These are phyloP conservation scores for Eutrema yunnanense DNA, from an alignment of 345 rosid species.

Conservation along the genomic window DNA sequence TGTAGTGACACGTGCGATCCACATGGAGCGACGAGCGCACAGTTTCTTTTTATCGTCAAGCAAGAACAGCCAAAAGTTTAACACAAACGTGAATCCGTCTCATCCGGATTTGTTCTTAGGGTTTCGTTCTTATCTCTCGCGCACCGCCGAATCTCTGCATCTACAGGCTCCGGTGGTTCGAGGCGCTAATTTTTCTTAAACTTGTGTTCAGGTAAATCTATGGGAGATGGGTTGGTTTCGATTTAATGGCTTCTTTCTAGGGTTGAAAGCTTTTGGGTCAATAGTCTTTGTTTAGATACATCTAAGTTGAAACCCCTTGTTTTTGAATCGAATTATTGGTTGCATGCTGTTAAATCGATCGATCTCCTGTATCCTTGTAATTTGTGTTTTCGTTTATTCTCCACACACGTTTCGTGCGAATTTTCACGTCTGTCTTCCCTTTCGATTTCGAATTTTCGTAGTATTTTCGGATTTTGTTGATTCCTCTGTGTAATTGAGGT, in stretches of 20 bases:
- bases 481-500: neutral
- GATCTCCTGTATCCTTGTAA: neutral
- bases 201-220: conserved; percentile 5
- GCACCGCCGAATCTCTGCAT: conserved; percentile 4
- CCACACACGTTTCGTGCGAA: neutral
- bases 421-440: neutral
- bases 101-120: conserved; percentile 18
- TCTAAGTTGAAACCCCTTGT: neutral
- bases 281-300: neutral
- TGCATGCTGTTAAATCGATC: neutral
- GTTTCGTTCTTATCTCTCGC: conserved; percentile 8
- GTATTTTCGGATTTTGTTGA: neutral
- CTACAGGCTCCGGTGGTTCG: neutral
- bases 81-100: conserved; percentile 19
- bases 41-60: conserved; percentile 2
- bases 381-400: neutral
- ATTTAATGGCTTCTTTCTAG: neutral
- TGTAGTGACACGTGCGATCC: neutral
- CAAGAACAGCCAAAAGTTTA: neutral
- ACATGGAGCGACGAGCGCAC: neutral
- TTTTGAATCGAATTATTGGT: neutral
- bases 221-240: neutral
- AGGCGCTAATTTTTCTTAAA: neutral
- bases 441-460: neutral
- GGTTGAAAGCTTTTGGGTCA: neutral